These are phyloP conservation scores for Sugiyamaella marilandica DNA, from an alignment of 805 yeast species.

Conservation along the genomic window DNA sequence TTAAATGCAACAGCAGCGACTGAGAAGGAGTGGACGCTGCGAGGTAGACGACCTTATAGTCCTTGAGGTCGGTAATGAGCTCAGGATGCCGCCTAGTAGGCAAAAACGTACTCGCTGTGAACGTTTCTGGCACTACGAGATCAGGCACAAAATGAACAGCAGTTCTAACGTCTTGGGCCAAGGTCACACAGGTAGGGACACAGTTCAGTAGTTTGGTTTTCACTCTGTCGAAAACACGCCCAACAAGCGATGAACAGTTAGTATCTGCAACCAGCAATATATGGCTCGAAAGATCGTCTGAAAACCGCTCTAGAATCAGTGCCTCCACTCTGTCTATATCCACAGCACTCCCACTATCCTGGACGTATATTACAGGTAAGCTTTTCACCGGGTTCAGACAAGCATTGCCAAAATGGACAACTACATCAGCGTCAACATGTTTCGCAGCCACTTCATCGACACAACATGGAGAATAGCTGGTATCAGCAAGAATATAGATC, in stretches of 20 bases:
- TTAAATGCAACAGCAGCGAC: slow-evolving; percentile 69
- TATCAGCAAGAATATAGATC: slow-evolving; percentile 87
- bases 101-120: slow-evolving; percentile 9
- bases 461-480: slow-evolving; percentile 93
- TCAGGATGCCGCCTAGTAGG: slow-evolving; percentile 24
- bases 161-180: background rate
- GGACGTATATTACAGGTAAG: slow-evolving; percentile 71
- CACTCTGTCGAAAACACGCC: slow-evolving; percentile 36
- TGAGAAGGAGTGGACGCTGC: slow-evolving; percentile 50
- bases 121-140: background rate
- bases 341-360: slow-evolving; percentile 58
- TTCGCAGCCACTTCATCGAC: slow-evolving; percentile 96
- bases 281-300: slow-evolving; percentile 36
- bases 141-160: slow-evolving; percentile 4
- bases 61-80: slow-evolving; percentile 30
- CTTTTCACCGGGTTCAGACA: slow-evolving; percentile 76
- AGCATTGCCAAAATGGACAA: slow-evolving; percentile 93
- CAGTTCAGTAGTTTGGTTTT: slow-evolving; percentile 32
- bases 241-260: slow-evolving; percentile 48
- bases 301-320: slow-evolving; percentile 41
- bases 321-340: slow-evolving; percentile 39
- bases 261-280: slow-evolving; percentile 68
- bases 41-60: slow-evolving; percentile 63
- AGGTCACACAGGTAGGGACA: background rate
- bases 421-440: slow-evolving; percentile 79